Base-by-base conservation (phyloP, 2,329 filamentous ascomycete species). In the Epichloe scottii region DNA sequence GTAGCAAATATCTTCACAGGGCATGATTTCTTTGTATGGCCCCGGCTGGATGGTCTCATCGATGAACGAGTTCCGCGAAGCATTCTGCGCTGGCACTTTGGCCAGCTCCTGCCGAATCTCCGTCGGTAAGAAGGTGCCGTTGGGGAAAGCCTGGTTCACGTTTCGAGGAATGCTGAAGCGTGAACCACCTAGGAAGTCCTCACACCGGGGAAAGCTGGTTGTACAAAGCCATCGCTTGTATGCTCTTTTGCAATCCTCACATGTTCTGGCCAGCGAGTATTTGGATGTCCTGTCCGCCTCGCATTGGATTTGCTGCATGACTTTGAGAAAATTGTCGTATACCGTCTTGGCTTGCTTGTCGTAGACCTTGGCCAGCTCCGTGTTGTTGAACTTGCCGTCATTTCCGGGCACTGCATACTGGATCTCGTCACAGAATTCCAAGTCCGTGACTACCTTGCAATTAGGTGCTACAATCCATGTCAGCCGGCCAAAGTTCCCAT, bases 191-290 rank as follows among this genome's bases (percentile, higher is more conserved):
- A 76, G 79, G 60, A 87, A 93, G 68, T 96, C 91, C 61, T 88
- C 84, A 71, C 93, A 98, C 33, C 90, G 86, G 1, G 93, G 93
- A 55, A 98, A 93, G 15, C 82, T 85, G 30, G 97, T 89, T 23
- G 88, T 86, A 71, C 93, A 98, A 19, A 98, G 82, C 93, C 93
- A 98, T 61, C 82, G 75, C 66, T 94, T 96, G 76, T 98, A 98
- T 8, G 89, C 88, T 1, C 64, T 62, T 15, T 74, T 79, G 68
- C 93, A 98, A 66, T 94, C 78, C 42, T 72, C 67, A 71, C 93
- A 98, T 58, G 68, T 79, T 41, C 82, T 79, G 2, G 81, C 85
- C 14, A 97, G 80, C 1, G 89, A 95, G 69, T 95, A 98, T 56
- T 79, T 78, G 14, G 86, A 81, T 35, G 84, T 82, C 2, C 78